Conservation (phyloP, 2,329 filamentous ascomycete species). For the Exophiala lecanii-corni region DNA sequence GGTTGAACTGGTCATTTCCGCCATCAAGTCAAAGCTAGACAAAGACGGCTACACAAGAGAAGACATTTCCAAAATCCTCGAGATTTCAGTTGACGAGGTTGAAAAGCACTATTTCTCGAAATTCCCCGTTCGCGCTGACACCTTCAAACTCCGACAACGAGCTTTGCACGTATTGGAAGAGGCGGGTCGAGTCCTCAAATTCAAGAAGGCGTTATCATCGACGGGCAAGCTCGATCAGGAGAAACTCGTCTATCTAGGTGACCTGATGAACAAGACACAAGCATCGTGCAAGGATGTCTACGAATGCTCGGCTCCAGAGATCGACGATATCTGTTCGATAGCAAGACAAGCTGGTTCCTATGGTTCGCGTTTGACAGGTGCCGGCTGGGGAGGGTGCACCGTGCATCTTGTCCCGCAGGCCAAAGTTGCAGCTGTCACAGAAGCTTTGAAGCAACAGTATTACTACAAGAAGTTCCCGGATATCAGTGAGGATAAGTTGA, state of each 20-base stretch:
- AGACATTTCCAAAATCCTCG: conserved; percentile 71
- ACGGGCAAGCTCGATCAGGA: conserved; percentile 48
- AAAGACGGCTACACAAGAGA: conserved; percentile 82
- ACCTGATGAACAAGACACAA: conserved; percentile 84
- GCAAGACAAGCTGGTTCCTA: conserved; percentile 74
- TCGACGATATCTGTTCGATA: conserved; percentile 83
- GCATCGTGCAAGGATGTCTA: conserved; percentile 80
- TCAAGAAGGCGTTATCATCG: conserved; percentile 70
- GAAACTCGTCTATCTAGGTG: conserved; percentile 70
- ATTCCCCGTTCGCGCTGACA: conserved; percentile 82
- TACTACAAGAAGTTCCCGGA: conserved; percentile 76
- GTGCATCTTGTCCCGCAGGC: conserved; percentile 86
- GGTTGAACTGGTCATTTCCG: conserved; percentile 65
- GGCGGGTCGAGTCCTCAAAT: conserved; percentile 77
- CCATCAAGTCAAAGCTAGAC: conserved; percentile 66
- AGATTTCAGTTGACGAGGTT: conserved; percentile 65
- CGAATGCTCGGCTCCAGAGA: conserved; percentile 86
- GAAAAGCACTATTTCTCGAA: conserved; percentile 75
- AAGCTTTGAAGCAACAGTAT: conserved; percentile 65
- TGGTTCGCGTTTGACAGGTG: conserved; percentile 63
- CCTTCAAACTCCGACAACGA: conserved; percentile 81
- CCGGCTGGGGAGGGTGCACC: conserved; percentile 94
- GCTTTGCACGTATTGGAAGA: conserved; percentile 89
- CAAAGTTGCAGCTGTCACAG: conserved; percentile 72
- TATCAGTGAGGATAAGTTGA: conserved; percentile 66